Evolutionary conservation across 371 early-diverging fungal species (phyloP).

Genomic region (Saksenaea vasiformis): DNA sequence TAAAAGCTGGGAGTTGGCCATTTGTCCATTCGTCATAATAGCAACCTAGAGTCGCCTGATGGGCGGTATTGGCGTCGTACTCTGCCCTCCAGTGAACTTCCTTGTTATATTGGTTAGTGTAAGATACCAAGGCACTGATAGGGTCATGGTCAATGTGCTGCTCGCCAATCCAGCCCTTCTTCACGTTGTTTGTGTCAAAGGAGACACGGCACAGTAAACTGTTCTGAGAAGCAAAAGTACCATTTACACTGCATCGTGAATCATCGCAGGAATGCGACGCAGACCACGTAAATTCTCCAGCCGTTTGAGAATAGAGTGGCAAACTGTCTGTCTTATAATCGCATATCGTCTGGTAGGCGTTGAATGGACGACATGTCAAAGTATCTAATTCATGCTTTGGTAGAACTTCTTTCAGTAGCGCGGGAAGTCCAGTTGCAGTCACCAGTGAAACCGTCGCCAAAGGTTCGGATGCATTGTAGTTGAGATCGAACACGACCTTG

Average conservation of each 20-base stretch:
- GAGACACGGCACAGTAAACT: conserved; percentile 38
- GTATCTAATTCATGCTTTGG: conserved; percentile 26
- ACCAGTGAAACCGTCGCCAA: conserved; percentile 29
- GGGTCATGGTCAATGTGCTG: conserved; percentile 5
- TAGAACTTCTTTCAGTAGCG: conserved; percentile 22
- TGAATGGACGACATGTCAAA: conserved; percentile 16
- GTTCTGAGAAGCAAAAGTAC: conserved; percentile 31
- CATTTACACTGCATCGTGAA: conserved; percentile 17
- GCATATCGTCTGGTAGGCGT: conserved; percentile 26
- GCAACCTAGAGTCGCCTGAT: conserved; percentile 39
- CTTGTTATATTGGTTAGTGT: conserved; percentile 39
- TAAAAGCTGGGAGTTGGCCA: conserved; percentile 40
- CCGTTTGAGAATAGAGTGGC: conserved; percentile 30
- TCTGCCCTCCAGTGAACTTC: conserved; percentile 36
- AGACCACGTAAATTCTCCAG: conserved; percentile 21
- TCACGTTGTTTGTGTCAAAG: conserved; percentile 21
- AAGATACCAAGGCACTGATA: conserved; percentile 27
- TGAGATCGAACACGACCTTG: conserved; percentile 39
- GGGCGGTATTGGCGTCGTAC: conserved; percentile 20
- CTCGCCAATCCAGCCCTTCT: conserved; percentile 18
- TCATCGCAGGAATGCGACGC: conserved; percentile 19
- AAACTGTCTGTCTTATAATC: conserved; percentile 30
- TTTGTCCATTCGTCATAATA: conserved; percentile 49
- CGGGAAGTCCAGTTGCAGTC: conserved; percentile 21
- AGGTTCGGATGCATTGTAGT: conserved; percentile 29